Evolutionary conservation across 192 early-diverging fungal genomes (phyloP).

Genomic region (Borealophlyctis nickersoniae): DNA sequence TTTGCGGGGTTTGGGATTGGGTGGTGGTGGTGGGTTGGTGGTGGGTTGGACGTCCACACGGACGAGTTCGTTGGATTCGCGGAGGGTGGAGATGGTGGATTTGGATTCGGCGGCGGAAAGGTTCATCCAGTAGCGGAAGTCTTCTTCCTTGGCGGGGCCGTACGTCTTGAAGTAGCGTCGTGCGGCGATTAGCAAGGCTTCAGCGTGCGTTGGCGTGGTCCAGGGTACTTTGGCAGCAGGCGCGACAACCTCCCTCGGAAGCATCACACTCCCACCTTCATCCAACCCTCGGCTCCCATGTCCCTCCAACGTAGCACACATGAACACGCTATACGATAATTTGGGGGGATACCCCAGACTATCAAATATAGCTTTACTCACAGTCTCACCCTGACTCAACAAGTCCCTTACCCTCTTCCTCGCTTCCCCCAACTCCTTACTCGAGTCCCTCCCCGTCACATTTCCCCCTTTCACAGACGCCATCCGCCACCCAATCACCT

Average conservation of each 20-base stretch:
- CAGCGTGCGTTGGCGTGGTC: background rate
- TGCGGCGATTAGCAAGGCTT: conserved; percentile 16
- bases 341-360: background rate
- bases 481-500: background rate
- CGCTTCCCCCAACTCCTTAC: background rate
- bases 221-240: background rate
- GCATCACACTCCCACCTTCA: background rate
- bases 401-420: background rate
- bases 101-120: conserved; percentile 7
- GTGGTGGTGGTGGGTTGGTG: too few relatives aligned
- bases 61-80: background rate
- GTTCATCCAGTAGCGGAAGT: conserved; percentile 19
- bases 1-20: too few relatives aligned
- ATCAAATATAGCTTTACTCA: conserved; percentile 1
- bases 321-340: conserved; percentile 17
- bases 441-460: conserved; percentile 19
- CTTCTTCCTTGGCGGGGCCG: conserved; percentile 15
- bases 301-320: conserved; percentile 24
- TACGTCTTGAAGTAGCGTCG: conserved; percentile 17
- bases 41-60: conserved; percentile 1
- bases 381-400: background rate
- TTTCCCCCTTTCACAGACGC: conserved; percentile 1
- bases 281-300: conserved; percentile 6
- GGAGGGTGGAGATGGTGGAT: conserved; percentile 1
- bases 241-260: background rate